Evolutionary conservation across 345 rosid species (phyloP).

Genomic region (Geranium brycei): DNA sequence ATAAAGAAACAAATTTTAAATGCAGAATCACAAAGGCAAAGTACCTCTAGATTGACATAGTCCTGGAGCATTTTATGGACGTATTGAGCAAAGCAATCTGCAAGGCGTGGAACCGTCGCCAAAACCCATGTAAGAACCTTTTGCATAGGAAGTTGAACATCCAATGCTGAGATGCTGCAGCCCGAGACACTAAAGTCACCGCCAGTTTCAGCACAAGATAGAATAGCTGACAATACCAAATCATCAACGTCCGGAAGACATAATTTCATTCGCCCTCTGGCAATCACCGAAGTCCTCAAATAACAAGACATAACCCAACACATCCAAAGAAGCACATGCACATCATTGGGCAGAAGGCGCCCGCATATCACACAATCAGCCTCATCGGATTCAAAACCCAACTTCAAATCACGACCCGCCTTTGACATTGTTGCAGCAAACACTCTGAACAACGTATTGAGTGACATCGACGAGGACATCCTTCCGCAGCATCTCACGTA

Average conservation of each 20-base stretch:
- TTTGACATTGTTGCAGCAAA: conserved; percentile 21
- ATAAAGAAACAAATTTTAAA: background rate
- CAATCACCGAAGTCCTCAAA: conserved; percentile 16
- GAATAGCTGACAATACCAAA: conserved; percentile 49
- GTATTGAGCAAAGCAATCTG: conserved; percentile 53
- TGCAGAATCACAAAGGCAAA: background rate
- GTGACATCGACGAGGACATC: conserved; percentile 44
- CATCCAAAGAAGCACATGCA: conserved; percentile 47
- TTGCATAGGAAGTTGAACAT: conserved; percentile 44
- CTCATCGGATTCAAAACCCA: conserved; percentile 56
- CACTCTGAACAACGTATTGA: conserved; percentile 44
- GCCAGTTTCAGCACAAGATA: conserved; percentile 42
- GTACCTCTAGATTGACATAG: conserved; percentile 30
- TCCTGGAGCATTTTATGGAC: conserved; percentile 38
- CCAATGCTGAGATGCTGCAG: conserved; percentile 31
- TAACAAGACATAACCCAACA: conserved; percentile 73
- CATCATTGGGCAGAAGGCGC: conserved; percentile 30
- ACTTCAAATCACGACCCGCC: conserved; percentile 33
- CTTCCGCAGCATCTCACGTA: conserved; percentile 72
- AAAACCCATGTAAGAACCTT: conserved; percentile 61
- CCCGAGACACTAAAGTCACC: conserved; percentile 44
- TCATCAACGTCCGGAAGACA: conserved; percentile 53
- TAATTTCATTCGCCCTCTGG: conserved; percentile 15
- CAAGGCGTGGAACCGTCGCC: conserved; percentile 37
- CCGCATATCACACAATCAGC: conserved; percentile 57